A percentile compares a stretch with the other conserved stretches of the same genome.
Conservation (phyloP, 352 stramenopile genomes). For the Globisporangium canariense region DNA sequence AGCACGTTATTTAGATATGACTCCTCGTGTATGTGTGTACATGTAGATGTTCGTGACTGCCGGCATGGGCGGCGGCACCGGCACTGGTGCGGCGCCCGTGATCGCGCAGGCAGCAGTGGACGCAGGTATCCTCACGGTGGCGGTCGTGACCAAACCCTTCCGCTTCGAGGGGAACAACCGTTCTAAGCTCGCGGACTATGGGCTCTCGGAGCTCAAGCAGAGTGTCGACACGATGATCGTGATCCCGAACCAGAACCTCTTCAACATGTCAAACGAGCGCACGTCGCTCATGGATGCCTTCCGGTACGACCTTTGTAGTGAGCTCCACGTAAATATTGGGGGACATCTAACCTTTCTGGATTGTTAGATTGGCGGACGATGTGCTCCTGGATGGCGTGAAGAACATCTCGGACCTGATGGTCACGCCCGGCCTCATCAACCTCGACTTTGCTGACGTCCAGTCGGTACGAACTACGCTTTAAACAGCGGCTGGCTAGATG, state of each 20-base stretch:
- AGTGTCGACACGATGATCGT: conserved; percentile 88
- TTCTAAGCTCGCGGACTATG: conserved; percentile 73
- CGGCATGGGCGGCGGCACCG: conserved; percentile 81
- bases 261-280: conserved; percentile 85
- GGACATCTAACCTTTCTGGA: background rate
- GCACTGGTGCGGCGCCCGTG: conserved; percentile 77
- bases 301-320: conserved; percentile 28
- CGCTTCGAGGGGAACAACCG: conserved; percentile 83
- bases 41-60: conserved; percentile 85
- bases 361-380: conserved; percentile 72
- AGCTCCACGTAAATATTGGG: too few relatives aligned
- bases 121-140: conserved; percentile 81
- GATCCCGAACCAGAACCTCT: conserved; percentile 88
- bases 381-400: conserved; percentile 85
- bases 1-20: too few relatives aligned
- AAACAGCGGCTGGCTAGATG: too few relatives aligned
- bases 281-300: conserved; percentile 89
- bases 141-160: conserved; percentile 87
- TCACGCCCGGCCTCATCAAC: conserved; percentile 87
- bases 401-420: conserved; percentile 88
- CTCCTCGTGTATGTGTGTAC: background rate
- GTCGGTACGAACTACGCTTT: conserved; percentile 35
- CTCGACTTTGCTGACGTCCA: conserved; percentile 87
- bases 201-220: conserved; percentile 73
- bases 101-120: conserved; percentile 83